Base-by-base conservation (phyloP, 345 rosid species). In the Geranium rotundifolium region DNA sequence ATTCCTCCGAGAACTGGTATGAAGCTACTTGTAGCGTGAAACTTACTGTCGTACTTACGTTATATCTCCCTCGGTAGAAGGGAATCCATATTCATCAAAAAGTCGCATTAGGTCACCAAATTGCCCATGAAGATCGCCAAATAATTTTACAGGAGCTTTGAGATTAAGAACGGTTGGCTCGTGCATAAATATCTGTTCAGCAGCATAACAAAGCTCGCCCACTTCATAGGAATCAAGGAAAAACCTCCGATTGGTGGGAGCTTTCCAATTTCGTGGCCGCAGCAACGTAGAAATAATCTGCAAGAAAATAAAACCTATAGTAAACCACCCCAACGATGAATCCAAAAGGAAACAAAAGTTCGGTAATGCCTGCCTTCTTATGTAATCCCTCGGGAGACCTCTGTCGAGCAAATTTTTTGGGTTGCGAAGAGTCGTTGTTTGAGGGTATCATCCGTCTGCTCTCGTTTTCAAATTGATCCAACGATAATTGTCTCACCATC, bases 81-180 rank as follows among this genome's bases (percentile, higher is more conserved):
- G 99, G 81, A 83, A 90, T 49, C 99, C 99, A 68, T 93, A 93
- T 78, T 93, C 99, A 82, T 86, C 97, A 72, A 93, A 93, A 17
- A 90, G 72, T 64, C 96, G 83, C 99, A 90, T 93, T 61, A 93
- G 74, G 71, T 93, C 99, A 52, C 99, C 99, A 72, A 90, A 93
- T 69, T 93, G 97, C n/a, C 99, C 99, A 54, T 93, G 99, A 70
- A 93, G 95, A 72, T 93, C 99, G 13, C 97, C 99, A 64, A 93
- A 93, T 61, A 93, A 90, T 79, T 93, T 93, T 56, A 88, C 71
- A 34, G 97, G 99, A 69, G 97, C 99, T 79, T 77, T 93, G 71
- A 93, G 80, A 78, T 88, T 95, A 72, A 93, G 99, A 72, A 93
- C 97, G 7, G 99, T 82, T 61, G 91, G 81, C 66, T 93, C 99